Percentiles rank a stretch among this genome's conserved stretches.
These are phyloP conservation scores for Trametes elegans DNA, from an alignment of 768 basidiomycete species.

Conservation along the genomic window DNA sequence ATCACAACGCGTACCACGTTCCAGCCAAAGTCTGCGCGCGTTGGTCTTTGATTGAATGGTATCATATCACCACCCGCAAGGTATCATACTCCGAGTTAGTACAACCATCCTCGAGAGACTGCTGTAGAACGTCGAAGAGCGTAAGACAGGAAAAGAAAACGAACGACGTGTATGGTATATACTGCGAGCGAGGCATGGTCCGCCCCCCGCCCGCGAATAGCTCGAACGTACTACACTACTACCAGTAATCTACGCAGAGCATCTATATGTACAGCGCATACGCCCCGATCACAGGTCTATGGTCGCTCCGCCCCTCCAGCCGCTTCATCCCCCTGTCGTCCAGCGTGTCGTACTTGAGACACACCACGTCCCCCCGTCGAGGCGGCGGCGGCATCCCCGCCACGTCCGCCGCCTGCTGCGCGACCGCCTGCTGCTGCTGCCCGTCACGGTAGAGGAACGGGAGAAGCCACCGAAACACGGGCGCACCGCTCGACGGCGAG, in stretches of 20 bases:
- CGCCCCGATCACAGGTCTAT: conserved; percentile 80
- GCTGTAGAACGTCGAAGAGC: too few relatives aligned
- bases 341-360: conserved; percentile 69
- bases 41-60: background rate
- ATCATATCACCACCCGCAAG: background rate
- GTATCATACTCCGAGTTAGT: background rate
- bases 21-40: too few relatives aligned
- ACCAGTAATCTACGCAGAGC: too few relatives aligned
- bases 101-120: conserved; percentile 2
- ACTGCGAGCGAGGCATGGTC: background rate
- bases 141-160: background rate
- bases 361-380: conserved; percentile 67
- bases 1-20: too few relatives aligned
- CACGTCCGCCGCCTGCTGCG: conserved; percentile 17
- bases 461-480: conserved; percentile 13
- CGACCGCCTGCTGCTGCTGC: conserved; percentile 28
- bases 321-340: conserved; percentile 73
- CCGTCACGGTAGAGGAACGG: conserved; percentile 43
- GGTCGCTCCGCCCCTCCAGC: conserved; percentile 79
- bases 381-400: conserved; percentile 26
- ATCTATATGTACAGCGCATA: conserved; percentile 63
- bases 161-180: conserved; percentile 1
- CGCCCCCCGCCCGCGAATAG: background rate
- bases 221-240: background rate
- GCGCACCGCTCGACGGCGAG: background rate